Percentiles rank a stretch among this genome's conserved stretches.
Evolutionary conservation across 2,329 filamentous ascomycete genomes (phyloP).

Genomic region (Triangularia verruculosa): DNA sequence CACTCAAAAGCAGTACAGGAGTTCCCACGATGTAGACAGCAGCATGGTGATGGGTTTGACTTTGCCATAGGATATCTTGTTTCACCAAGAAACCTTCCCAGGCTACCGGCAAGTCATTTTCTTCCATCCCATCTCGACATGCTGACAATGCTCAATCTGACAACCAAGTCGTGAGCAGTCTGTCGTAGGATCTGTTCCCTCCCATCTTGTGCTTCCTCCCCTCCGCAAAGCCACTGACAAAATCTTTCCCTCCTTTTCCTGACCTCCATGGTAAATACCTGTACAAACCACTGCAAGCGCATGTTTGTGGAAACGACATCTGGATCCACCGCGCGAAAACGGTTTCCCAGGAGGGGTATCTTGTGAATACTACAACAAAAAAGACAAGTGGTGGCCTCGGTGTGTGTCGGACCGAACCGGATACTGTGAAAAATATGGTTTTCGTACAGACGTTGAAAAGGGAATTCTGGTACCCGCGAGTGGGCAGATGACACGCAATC

Average conservation of each 20-base stretch:
- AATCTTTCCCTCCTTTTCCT: neutral
- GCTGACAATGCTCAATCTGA: neutral
- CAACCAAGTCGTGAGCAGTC: neutral
- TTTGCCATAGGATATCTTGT: neutral
- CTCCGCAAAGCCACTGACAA: neutral
- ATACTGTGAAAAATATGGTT: slow-evolving; percentile 2
- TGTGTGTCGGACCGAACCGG: slow-evolving; percentile 24
- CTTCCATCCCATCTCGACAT: neutral
- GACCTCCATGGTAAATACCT: slow-evolving; percentile 9
- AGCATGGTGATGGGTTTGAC: neutral
- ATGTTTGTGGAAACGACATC: slow-evolving; percentile 8
- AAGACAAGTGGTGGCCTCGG: slow-evolving; percentile 14
- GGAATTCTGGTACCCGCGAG: slow-evolving; percentile 11
- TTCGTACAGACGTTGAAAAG: slow-evolving; percentile 18
- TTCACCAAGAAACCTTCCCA: neutral
- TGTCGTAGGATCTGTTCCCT: slow-evolving; percentile 3
- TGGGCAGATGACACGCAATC: slow-evolving; percentile 19
- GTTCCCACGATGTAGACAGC: neutral
- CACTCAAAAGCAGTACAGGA: slow-evolving; percentile 7
- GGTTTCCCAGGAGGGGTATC: slow-evolving; percentile 14
- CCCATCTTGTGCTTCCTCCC: slow-evolving; percentile 1
- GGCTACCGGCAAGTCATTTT: neutral
- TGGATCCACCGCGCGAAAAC: slow-evolving; percentile 10
- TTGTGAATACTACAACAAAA: slow-evolving; percentile 15
- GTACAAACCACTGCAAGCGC: slow-evolving; percentile 21